phyloP scores from a whole-genome alignment of 139 green algal species.

The Chlamydomonas sphaeroides region DNA sequence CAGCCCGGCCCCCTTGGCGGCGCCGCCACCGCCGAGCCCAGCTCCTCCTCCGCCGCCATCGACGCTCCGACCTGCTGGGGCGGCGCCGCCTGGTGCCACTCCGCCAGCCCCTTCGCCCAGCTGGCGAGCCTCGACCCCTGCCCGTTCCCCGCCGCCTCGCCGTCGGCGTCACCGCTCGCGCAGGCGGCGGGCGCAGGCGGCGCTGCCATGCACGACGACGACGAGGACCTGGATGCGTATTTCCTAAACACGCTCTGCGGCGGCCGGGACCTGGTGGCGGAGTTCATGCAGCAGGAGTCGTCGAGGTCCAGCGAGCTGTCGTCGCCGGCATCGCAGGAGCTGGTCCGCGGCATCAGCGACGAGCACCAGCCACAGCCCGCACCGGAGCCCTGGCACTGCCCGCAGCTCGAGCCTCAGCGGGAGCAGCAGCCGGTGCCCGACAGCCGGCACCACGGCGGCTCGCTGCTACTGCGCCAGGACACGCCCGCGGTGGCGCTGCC shows the following conservation, averaged over 20 bases:
- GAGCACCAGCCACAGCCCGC: too few relatives aligned
- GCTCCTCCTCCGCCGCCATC: too few relatives aligned
- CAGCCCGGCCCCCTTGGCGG: too few relatives aligned
- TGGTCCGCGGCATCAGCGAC: background rate
- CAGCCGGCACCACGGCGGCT: too few relatives aligned
- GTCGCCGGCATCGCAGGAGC: background rate
- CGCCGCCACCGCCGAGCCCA: too few relatives aligned
- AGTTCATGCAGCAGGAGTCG: background rate
- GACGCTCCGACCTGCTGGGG: background rate
- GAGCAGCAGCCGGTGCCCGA: too few relatives aligned
- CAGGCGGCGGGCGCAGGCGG: background rate
- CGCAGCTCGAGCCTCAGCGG: too few relatives aligned
- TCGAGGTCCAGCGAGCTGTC: too few relatives aligned
- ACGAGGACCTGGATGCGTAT: background rate
- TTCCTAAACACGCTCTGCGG: constrained; percentile 10
- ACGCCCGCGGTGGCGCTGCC: too few relatives aligned
- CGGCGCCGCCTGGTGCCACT: background rate
- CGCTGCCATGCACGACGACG: too few relatives aligned
- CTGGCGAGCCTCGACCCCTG: background rate
- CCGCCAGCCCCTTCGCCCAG: constrained; percentile 29
- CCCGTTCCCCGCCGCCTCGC: background rate
- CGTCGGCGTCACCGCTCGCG: background rate
- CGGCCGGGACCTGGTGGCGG: constrained; percentile 21
- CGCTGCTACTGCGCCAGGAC: too few relatives aligned
- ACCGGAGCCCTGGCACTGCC: too few relatives aligned